Evolutionary conservation across 148 eudicot species (phyloP).

Genomic region (Silene latifolia): DNA sequence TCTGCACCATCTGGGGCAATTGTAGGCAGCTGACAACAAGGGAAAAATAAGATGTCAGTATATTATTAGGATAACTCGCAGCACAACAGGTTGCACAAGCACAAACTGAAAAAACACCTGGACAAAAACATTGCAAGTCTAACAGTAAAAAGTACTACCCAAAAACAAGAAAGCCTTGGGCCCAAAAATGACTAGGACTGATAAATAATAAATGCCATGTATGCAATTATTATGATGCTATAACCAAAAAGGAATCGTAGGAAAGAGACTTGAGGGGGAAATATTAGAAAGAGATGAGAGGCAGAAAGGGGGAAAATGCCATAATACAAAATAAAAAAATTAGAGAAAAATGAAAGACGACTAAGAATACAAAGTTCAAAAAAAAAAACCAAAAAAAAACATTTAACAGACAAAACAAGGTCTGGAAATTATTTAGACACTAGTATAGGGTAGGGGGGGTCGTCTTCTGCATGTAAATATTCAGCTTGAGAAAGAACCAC

Average conservation of each 20-base stretch:
- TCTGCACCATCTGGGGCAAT: constrained; percentile 54
- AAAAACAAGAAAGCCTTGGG: background rate
- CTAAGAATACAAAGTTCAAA: too few species aligned
- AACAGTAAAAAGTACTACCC: background rate
- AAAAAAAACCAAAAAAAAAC: too few species aligned
- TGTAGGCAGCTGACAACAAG: constrained; percentile 59
- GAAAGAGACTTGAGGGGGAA: background rate
- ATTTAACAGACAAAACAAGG: too few species aligned
- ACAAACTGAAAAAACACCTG: background rate
- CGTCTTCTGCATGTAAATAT: too few species aligned
- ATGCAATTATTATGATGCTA: background rate
- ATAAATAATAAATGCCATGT: background rate
- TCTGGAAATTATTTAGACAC: too few species aligned
- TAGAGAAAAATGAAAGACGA: too few species aligned
- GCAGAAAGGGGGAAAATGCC: background rate
- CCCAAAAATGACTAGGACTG: background rate
- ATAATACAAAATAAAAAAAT: too few species aligned
- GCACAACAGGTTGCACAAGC: background rate
- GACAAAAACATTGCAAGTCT: background rate
- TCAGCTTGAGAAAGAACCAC: too few species aligned
- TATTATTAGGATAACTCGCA: background rate
- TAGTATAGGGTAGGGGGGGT: too few species aligned
- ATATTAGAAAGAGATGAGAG: background rate
- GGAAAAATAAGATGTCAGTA: constrained; percentile 13
- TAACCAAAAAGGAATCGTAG: background rate